These are phyloP conservation scores for Wickerhamomyces alni DNA, from an alignment of 805 yeast species.

Conservation along the genomic window DNA sequence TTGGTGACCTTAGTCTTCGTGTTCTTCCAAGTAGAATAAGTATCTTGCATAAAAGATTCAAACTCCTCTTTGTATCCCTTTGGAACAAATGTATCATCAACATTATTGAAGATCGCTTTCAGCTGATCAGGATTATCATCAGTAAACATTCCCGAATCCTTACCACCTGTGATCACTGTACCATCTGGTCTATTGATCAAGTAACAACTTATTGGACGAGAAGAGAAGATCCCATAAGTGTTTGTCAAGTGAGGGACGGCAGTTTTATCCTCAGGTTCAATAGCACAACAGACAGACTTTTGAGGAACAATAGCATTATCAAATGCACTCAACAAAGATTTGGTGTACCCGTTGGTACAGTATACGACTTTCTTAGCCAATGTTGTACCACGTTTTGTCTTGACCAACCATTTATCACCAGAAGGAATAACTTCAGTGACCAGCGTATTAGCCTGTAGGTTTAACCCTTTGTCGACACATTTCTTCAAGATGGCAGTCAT, in stretches of 20 bases:
- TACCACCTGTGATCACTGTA: slow-evolving; percentile 31
- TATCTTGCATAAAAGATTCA: slow-evolving; percentile 25
- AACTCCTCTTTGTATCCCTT: slow-evolving; percentile 20
- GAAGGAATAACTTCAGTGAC: slow-evolving; percentile 24
- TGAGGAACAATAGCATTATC: slow-evolving; percentile 28
- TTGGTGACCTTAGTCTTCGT: slow-evolving; percentile 20
- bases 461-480: slow-evolving; percentile 28
- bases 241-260: slow-evolving; percentile 30
- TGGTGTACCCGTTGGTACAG: slow-evolving; percentile 29
- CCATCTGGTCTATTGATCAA: slow-evolving; percentile 36
- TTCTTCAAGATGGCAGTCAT: slow-evolving; percentile 27
- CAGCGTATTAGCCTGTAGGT: slow-evolving; percentile 37
- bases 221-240: slow-evolving; percentile 27
- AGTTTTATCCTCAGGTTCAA: slow-evolving; percentile 18
- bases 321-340: slow-evolving; percentile 27
- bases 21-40: slow-evolving; percentile 29
- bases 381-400: slow-evolving; percentile 26
- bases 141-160: slow-evolving; percentile 7
- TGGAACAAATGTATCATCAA: slow-evolving; percentile 31
- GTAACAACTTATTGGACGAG: slow-evolving; percentile 26
- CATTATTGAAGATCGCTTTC: slow-evolving; percentile 22
- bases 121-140: slow-evolving; percentile 7
- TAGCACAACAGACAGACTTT: slow-evolving; percentile 28
- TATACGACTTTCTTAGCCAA: slow-evolving; percentile 29
- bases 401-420: slow-evolving; percentile 26